A percentile compares a stretch with the other conserved stretches of the same genome.
phyloP scores from a whole-genome alignment of 768 basidiomycete genomes.

The Panellus pusillus region DNA sequence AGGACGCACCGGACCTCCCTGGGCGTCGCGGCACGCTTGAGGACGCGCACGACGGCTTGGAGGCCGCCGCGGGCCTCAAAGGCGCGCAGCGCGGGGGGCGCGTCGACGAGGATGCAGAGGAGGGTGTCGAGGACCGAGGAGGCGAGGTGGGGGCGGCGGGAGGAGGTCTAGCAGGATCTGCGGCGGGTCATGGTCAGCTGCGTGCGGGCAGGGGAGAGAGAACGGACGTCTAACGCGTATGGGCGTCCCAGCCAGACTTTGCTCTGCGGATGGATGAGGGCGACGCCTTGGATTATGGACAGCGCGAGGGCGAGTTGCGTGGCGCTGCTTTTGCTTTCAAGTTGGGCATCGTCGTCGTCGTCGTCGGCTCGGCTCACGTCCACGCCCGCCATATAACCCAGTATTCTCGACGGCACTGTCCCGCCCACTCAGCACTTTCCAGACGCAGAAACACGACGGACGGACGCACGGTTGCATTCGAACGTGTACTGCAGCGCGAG shows the following conservation, averaged over 20 bases:
- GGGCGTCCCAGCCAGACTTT: conserved; percentile 71
- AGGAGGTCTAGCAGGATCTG: conserved; percentile 76
- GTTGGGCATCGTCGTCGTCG: too few species aligned
- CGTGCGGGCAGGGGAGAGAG: background rate
- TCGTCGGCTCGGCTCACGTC: too few species aligned
- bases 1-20: conserved; percentile 76
- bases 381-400: conserved; percentile 54
- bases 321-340: too few species aligned
- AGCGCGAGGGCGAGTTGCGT: conserved; percentile 61
- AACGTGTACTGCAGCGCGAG: conserved; percentile 73
- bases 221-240: conserved; percentile 63
- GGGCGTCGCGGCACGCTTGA: conserved; percentile 85
- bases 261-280: conserved; percentile 64
- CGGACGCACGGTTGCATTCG: conserved; percentile 72
- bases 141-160: conserved; percentile 54
- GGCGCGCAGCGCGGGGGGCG: conserved; percentile 65
- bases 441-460: background rate
- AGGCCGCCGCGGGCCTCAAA: conserved; percentile 82
- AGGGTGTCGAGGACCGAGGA: conserved; percentile 81
- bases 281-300: conserved; percentile 75
- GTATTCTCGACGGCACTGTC: conserved; percentile 67
- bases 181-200: background rate
- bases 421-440: too few species aligned
- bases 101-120: conserved; percentile 87
- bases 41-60: conserved; percentile 79